Evolutionary conservation across 139 green algal genomes (phyloP).

Genomic region (Coelastrella sp.): DNA sequence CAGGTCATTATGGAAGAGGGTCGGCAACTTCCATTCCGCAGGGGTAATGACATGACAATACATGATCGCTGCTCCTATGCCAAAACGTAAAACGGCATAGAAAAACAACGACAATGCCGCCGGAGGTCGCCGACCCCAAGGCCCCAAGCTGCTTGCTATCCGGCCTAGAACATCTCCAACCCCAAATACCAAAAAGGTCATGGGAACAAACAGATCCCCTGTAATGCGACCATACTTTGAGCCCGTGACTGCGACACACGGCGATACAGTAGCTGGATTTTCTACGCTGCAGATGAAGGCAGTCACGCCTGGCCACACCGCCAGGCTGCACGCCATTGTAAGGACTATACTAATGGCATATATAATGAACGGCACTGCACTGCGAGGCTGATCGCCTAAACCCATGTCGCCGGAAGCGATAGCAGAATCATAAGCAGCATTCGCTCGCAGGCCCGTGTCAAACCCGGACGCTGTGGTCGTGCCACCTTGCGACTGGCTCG

Average conservation of each 20-base stretch:
- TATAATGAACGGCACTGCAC: constrained; percentile 13
- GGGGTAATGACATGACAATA: constrained; percentile 54
- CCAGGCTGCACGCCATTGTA: constrained; percentile 45
- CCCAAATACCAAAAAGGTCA: constrained; percentile 54
- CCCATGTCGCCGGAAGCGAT: constrained; percentile 10
- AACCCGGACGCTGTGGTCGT: neutral
- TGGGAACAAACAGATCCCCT: constrained; percentile 56
- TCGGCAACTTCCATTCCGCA: constrained; percentile 40
- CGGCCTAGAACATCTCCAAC: constrained; percentile 49
- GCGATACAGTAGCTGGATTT: constrained; percentile 46
- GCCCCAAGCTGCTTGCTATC: constrained; percentile 42
- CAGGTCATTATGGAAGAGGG: constrained; percentile 44
- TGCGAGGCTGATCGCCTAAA: neutral
- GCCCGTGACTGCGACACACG: constrained; percentile 31
- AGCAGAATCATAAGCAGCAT: constrained; percentile 20
- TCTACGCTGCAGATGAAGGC: constrained; percentile 55
- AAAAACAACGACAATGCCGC: constrained; percentile 18
- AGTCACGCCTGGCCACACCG: constrained; percentile 53
- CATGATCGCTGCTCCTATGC: constrained; percentile 41
- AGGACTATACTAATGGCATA: constrained; percentile 41
- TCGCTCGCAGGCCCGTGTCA: constrained; percentile 25
- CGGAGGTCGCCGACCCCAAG: constrained; percentile 41
- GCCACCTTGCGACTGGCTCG: neutral
- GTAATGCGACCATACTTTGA: constrained; percentile 21
- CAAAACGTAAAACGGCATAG: constrained; percentile 42